These are phyloP conservation scores for Hyparrhenia diplandra DNA, from an alignment of 176 grass and related monocot species.

Conservation along the genomic window DNA sequence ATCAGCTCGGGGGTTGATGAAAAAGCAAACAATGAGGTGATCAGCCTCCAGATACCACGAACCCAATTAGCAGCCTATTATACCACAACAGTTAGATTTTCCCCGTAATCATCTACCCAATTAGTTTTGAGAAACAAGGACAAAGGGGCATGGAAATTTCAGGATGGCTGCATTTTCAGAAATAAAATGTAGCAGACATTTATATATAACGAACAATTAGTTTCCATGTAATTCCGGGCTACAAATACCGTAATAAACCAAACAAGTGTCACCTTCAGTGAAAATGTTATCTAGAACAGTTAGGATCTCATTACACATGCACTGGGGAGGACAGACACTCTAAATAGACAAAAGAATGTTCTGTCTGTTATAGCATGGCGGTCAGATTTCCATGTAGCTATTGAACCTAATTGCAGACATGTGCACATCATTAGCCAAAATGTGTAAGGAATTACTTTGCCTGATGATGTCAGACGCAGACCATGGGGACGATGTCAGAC, in stretches of 20 bases:
- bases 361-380: background rate
- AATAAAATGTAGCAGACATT: background rate
- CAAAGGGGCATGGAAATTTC: background rate
- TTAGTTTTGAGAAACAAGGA: background rate
- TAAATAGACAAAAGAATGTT: background rate
- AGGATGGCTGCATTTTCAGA: too few relatives aligned
- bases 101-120: background rate
- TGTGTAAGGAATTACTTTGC: too few relatives aligned
- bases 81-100: background rate
- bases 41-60: conserved; percentile 48
- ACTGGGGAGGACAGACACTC: background rate
- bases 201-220: background rate
- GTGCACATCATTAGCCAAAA: too few relatives aligned
- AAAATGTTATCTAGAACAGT: background rate
- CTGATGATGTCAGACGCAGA: too few relatives aligned
- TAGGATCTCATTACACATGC: background rate
- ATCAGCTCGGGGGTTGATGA: conserved; percentile 78
- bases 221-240: background rate
- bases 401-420: too few relatives aligned
- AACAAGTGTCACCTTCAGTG: background rate
- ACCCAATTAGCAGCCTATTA: background rate
- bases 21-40: conserved; percentile 69
- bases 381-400: background rate
- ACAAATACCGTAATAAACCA: background rate
- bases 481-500: too few relatives aligned